Base-by-base conservation (phyloP, 1,284 basidiomycete genomes). In the Spongiforma sp. region DNA sequence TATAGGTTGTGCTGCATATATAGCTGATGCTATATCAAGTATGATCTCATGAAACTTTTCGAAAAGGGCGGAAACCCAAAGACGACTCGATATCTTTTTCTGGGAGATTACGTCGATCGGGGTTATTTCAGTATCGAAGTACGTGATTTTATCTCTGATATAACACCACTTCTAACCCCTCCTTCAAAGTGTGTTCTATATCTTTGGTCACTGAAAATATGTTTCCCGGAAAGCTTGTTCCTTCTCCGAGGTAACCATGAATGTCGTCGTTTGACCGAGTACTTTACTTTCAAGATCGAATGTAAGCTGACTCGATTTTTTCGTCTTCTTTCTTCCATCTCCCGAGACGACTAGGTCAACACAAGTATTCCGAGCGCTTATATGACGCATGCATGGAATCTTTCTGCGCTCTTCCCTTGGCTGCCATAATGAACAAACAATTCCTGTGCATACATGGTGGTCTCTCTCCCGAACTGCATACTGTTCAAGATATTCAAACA, bases 351-450 rank as follows among this genome's bases (percentile, higher is more conserved):
- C 46, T 39, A 93, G 92, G 93, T 83, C 94, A 94, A 79, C 94
- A 93, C 83, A 96, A 96, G 80, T 96, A 96, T 78, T 94, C 93
- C 4, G 94, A 95, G 74, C 86, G 87, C 24, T 86, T 96, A 64
- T 96, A 95, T 78, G 93, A 95, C 67, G 93, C 93, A 41, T 93
- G 91, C 83, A 94, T 95, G 89, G 93, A 95, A 61, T 93, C 93
- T 0, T 97, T 98, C 83, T 97, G 95, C 78, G 87, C 93, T 21
- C 85, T 98, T 12, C 95, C 95, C 2, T 85, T 98, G 1, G 95
- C 95, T 2, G 95, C 95, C 28, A 83, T 98, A 75, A 96, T 97
- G 93, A 97, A 98, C 86, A 96, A 96, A 81, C 95, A 97, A 77
- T 97, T 98, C 81, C 82, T 98, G 69, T 97, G 95, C 78, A 96